phyloP scores from a whole-genome alignment of 2,329 filamentous ascomycete genomes.

The Huntiella omanensis region DNA sequence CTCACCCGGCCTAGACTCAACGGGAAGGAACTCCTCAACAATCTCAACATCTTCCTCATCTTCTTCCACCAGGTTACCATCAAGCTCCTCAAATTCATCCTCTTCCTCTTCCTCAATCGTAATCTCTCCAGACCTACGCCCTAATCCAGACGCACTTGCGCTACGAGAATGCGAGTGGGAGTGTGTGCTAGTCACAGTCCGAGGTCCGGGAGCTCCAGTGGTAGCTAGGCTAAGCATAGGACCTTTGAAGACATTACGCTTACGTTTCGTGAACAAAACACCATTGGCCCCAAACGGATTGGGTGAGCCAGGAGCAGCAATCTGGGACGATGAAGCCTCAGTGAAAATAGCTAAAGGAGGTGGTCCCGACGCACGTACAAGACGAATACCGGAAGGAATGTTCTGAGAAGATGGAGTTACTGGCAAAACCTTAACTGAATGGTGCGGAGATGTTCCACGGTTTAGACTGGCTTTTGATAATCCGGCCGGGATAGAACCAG shows the following conservation, averaged over 20 bases:
- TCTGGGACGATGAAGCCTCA: conserved; percentile 31
- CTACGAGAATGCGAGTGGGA: conserved; percentile 31
- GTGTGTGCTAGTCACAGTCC: conserved; percentile 19
- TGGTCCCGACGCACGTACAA: conserved; percentile 46
- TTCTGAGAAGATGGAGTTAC: conserved; percentile 57
- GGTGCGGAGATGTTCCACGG: conserved; percentile 57
- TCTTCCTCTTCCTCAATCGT: conserved; percentile 52
- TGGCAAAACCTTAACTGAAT: conserved; percentile 87
- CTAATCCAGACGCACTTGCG: conserved; percentile 43
- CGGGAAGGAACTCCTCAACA: conserved; percentile 17
- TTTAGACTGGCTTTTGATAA: conserved; percentile 48
- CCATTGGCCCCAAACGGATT: conserved; percentile 37
- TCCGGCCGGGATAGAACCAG: conserved; percentile 48
- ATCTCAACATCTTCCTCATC: conserved; percentile 29
- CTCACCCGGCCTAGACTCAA: conserved; percentile 4
- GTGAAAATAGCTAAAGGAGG: conserved; percentile 35
- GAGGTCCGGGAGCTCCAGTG: conserved; percentile 13
- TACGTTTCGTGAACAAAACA: conserved; percentile 63
- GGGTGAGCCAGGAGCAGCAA: conserved; percentile 31
- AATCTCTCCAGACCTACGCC: conserved; percentile 53
- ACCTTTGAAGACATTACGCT: conserved; percentile 66
- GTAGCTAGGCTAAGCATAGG: conserved; percentile 40
- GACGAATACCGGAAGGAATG: conserved; percentile 72
- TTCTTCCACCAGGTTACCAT: conserved; percentile 41
- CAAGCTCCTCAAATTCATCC: conserved; percentile 26